Evolutionary conservation across 805 yeast genomes (phyloP).

Genomic region (Sugiyamaella chiloensis): DNA sequence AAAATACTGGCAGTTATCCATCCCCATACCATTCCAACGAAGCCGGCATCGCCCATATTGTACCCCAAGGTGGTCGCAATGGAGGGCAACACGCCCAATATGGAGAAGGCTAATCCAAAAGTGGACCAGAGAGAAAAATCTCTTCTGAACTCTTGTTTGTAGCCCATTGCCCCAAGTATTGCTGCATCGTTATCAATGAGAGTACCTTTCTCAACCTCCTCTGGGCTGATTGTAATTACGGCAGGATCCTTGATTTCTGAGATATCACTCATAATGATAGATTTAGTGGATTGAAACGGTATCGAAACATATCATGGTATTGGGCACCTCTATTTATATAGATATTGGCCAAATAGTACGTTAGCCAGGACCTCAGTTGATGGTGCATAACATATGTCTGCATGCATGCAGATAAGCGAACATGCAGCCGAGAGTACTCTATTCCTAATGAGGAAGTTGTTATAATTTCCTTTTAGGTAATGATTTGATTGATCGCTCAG

Average conservation of each 20-base stretch:
- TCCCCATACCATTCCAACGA: slow-evolving; percentile 30
- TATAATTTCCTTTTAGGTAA: too few relatives aligned
- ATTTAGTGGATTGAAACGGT: too few relatives aligned
- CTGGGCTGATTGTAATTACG: not conserved
- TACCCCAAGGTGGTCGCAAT: slow-evolving; percentile 58
- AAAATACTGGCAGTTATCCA: slow-evolving; percentile 51
- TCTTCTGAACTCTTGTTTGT: slow-evolving; percentile 58
- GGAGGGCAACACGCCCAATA: slow-evolving; percentile 58
- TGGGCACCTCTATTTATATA: too few relatives aligned
- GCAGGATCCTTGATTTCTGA: not conserved
- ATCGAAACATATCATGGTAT: not conserved
- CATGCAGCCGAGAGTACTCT: too few relatives aligned
- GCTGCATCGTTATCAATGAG: slow-evolving; percentile 5
- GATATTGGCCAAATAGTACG: too few relatives aligned
- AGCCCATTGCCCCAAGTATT: slow-evolving; percentile 40
- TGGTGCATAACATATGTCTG: too few relatives aligned
- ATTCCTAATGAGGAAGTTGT: too few relatives aligned
- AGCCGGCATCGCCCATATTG: slow-evolving; percentile 47
- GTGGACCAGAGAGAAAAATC: slow-evolving; percentile 56
- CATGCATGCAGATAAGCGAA: too few relatives aligned
- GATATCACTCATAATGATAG: not conserved
- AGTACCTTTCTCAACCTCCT: not conserved
- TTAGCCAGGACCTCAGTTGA: too few relatives aligned
- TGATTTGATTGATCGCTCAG: too few relatives aligned
- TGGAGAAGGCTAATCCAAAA: slow-evolving; percentile 59